Base-by-base conservation (phyloP, 139 green algal genomes). In the Closterium sp. region DNA sequence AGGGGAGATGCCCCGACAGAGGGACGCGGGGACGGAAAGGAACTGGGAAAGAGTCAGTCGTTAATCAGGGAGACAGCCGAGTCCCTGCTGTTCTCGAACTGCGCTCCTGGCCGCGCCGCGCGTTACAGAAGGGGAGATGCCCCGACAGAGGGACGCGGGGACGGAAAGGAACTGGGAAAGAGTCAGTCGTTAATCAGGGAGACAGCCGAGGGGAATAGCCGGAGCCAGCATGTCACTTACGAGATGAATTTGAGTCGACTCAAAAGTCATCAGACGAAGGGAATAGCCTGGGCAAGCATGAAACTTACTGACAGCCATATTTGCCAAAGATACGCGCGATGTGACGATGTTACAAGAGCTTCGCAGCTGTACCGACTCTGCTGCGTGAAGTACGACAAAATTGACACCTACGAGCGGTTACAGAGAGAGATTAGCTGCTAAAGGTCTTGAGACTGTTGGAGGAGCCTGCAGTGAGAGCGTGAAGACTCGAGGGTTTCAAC, bases 21-120 rank as follows among this genome's bases (percentile, higher is more conserved):
- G 19, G 62, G 62, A 79, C 62, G 62, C 17, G 19, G 62, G 62
- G 62, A 79, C 62, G 13, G 62, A 50, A 50, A 79, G 62, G 62
- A 79, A 79, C 62, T 27, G 62, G 62, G 62, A 24, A 79, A 79
- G 17, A 79, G 19, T 24, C 62, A 24, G 19, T 22, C 62, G 62
- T 79, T 24, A 79, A 24, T 79, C 62, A 79, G 19, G 62, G 62
- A n/a, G 42, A 62, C 5, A 62, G 42, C 5, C 5, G 42, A 62
- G 7, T 62, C 42, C 42, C 98, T 99, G 90, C 94, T 98, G 93
- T 99, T 99, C 95, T 99, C 98, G 93, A 99, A 99, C 87, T 98
- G 96, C 31, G 93, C 96, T 90, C 97, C 96, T 31, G 96, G 17
- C 62, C 17, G 62, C 62, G 62, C 38, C 84, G 84, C 84, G n/a